Evolutionary conservation across 176 grass and related monocot genomes (phyloP).

Genomic region (Musa schizocarpa): DNA sequence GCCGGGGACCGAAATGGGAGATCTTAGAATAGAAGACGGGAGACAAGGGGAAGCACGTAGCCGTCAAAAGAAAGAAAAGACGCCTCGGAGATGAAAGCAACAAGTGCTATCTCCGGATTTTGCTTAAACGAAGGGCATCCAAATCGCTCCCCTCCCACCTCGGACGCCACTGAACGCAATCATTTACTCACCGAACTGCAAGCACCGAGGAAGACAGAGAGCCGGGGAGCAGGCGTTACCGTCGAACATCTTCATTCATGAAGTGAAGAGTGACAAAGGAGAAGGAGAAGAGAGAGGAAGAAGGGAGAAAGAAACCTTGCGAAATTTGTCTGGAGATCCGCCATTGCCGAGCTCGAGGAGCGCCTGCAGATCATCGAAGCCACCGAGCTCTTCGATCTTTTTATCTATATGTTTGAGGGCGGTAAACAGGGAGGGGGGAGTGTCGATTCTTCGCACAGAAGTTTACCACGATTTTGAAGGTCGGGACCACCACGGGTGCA

Average conservation of each 20-base stretch:
- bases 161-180: neutral
- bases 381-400: neutral
- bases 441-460: too few species aligned
- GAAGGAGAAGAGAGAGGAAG: neutral
- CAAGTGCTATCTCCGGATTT: too few species aligned
- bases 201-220: neutral
- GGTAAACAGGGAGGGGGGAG: neutral
- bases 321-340: neutral
- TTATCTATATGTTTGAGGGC: neutral
- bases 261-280: neutral
- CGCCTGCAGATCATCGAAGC: neutral
- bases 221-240: neutral
- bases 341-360: neutral
- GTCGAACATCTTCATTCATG: too few species aligned
- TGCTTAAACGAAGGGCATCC: too few species aligned
- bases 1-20: neutral
- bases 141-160: too few species aligned
- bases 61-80: neutral
- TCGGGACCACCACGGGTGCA: too few species aligned
- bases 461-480: too few species aligned
- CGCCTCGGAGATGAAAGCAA: neutral
- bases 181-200: conserved; percentile 1
- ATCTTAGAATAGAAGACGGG: neutral
- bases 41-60: neutral
- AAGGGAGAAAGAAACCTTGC: neutral